Conservation (phyloP, 148 eudicot species). For the Arbutus unedo region DNA sequence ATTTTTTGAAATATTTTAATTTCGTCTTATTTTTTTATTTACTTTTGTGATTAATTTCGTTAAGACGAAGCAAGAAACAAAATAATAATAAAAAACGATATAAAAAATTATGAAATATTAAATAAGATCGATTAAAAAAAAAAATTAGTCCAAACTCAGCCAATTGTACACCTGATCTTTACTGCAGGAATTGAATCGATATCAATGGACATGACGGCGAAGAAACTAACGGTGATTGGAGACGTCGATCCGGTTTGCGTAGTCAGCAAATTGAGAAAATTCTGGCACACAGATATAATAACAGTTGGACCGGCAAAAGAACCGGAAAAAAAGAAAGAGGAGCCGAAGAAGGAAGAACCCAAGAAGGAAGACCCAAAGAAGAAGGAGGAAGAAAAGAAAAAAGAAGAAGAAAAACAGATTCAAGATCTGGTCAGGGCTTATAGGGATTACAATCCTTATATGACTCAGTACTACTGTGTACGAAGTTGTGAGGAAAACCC, state of each 20-base stretch:
- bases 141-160: too few relatives aligned
- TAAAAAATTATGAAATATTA: too few relatives aligned
- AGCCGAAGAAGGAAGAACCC: constrained; percentile 16
- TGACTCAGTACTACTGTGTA: constrained; percentile 22
- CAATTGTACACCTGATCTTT: too few relatives aligned
- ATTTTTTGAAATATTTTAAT: too few relatives aligned
- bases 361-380: constrained; percentile 21
- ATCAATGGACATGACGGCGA: constrained; percentile 53
- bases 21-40: too few relatives aligned
- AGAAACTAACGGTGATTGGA: constrained; percentile 58
- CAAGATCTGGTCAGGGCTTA: background rate
- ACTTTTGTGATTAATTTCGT: too few relatives aligned
- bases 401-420: constrained; percentile 19
- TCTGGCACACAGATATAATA: constrained; percentile 38
- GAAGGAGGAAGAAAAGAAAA: constrained; percentile 20
- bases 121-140: too few relatives aligned
- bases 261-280: constrained; percentile 47
- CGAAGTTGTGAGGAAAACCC: constrained; percentile 51
- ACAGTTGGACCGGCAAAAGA: constrained; percentile 70
- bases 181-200: constrained; percentile 60
- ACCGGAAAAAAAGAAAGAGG: background rate
- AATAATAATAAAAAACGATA: too few relatives aligned
- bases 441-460: constrained; percentile 17
- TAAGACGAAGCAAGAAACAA: too few relatives aligned
- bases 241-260: constrained; percentile 51